A percentile compares a stretch with the other conserved stretches of the same genome.
Evolutionary conservation across 2,329 filamentous ascomycete species (phyloP).

Genomic region (Fusarium sp.): DNA sequence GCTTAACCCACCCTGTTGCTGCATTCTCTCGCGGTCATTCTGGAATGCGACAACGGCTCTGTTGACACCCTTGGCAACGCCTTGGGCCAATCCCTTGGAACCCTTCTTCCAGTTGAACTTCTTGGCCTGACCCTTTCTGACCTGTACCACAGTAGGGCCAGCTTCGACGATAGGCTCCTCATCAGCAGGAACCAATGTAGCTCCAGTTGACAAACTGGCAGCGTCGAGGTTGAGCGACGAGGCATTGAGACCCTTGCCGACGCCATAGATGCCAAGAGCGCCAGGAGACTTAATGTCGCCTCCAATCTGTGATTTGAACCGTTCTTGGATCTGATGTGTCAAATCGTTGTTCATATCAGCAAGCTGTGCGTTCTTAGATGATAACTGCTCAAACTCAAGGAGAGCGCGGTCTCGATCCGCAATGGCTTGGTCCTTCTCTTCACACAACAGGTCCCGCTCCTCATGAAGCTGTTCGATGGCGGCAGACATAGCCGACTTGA

Average conservation of each 20-base stretch:
- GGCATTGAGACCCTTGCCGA: slow-evolving; percentile 62
- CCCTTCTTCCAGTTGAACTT: slow-evolving; percentile 99
- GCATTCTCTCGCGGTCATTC: slow-evolving; percentile 66
- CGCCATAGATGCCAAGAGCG: slow-evolving; percentile 68
- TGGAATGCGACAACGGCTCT: slow-evolving; percentile 84
- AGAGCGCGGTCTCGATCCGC: slow-evolving; percentile 92
- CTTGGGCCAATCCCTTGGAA: slow-evolving; percentile 91
- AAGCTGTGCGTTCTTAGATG: slow-evolving; percentile 92
- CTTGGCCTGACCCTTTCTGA: slow-evolving; percentile 91
- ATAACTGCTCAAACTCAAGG: slow-evolving; percentile 94
- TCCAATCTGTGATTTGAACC: slow-evolving; percentile 83
- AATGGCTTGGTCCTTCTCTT: slow-evolving; percentile 84
- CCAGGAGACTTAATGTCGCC: slow-evolving; percentile 62
- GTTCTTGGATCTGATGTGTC: slow-evolving; percentile 91
- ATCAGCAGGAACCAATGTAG: slow-evolving; percentile 69
- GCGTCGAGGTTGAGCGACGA: slow-evolving; percentile 64
- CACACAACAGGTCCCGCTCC: slow-evolving; percentile 83
- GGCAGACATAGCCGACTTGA: slow-evolving; percentile 69
- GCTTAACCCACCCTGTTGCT: slow-evolving; percentile 63
- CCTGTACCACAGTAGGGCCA: slow-evolving; percentile 93
- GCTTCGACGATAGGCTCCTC: slow-evolving; percentile 75
- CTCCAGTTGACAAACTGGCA: slow-evolving; percentile 65
- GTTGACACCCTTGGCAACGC: slow-evolving; percentile 93
- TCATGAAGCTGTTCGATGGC: slow-evolving; percentile 70
- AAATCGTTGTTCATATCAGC: slow-evolving; percentile 96